Base-by-base conservation (phyloP, 371 early-diverging fungal genomes). In the Mucor mucedo region DNA sequence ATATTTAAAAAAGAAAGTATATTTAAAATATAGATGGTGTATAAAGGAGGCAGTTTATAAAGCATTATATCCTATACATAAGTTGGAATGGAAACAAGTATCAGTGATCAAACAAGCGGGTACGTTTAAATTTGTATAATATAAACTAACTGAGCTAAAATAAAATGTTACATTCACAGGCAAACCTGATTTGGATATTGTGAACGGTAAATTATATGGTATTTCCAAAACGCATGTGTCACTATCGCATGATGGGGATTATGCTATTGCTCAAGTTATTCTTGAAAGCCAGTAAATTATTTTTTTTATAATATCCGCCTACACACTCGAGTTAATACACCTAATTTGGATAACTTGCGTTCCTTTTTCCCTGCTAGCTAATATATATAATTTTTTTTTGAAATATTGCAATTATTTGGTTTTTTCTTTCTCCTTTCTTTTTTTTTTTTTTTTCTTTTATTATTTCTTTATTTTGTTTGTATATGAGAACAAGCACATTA, bases 31-130 rank as follows among this genome's bases (percentile, higher is more conserved):
- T 71, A 87, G 89, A 28, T 89, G 88, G 88, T 83, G 86, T 48
- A 66, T 84, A 28, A 89, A 89, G 66, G 90, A 89, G 60, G 88
- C 90, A 10, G 75, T 75, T 2, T 89, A 87, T 65, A 89, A 89
- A 63, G 90, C 90, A 32, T 50, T 85, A 44, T 88, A 77, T 58
- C 88, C 88, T 30, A 66, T 73, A 10, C 81, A 80, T 35, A 75
- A 69, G 53, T 72, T 88, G 49, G 84, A 83, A 21, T 89, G 88
- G 88, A 88, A 88, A 56, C 85, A 89, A 57, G 84, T 89, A 32
- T 72, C 83, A 29, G 75, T 89, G 1, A 55, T 61, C 10, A 88
- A 88, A 68, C 64, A 73, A 28, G 58, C 65, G 45, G 76, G 80
- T 73, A 69, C 3, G 11, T 29, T 45, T 40, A 11, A 16, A 14